phyloP scores from a whole-genome alignment of 179 eudicot genomes.

The Carnegiea gigantea region DNA sequence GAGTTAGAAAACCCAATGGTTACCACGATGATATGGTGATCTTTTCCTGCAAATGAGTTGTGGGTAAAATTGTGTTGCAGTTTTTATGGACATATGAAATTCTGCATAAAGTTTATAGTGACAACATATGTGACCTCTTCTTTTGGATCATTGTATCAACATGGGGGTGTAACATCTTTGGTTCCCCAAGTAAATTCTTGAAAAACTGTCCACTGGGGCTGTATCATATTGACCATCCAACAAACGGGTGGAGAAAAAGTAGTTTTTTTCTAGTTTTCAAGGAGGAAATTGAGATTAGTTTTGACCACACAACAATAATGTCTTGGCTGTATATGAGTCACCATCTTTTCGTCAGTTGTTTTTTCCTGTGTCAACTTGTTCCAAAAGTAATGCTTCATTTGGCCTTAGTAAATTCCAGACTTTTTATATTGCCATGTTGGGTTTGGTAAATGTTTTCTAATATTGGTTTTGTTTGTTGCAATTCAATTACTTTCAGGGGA shows the following conservation, averaged over 20 bases:
- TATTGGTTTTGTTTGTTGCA: not conserved
- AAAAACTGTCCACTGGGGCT: not conserved
- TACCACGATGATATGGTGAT: too few species aligned
- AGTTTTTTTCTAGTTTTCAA: not conserved
- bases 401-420: not conserved
- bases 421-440: constrained; percentile 11
- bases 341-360: not conserved
- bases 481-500: constrained; percentile 49
- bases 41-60: too few species aligned
- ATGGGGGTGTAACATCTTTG: not conserved
- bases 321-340: not conserved
- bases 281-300: not conserved
- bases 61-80: not conserved
- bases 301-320: not conserved
- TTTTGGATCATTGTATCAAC: not conserved
- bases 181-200: not conserved
- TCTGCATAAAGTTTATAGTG: not conserved
- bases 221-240: not conserved
- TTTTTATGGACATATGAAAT: not conserved
- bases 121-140: not conserved
- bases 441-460: constrained; percentile 13
- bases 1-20: too few species aligned
- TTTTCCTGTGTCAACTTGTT: not conserved
- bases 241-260: not conserved
- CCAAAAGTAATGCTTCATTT: not conserved